Evolutionary conservation across 192 early-diverging fungal genomes (phyloP).

Genomic region (Backusella liffmaniae): DNA sequence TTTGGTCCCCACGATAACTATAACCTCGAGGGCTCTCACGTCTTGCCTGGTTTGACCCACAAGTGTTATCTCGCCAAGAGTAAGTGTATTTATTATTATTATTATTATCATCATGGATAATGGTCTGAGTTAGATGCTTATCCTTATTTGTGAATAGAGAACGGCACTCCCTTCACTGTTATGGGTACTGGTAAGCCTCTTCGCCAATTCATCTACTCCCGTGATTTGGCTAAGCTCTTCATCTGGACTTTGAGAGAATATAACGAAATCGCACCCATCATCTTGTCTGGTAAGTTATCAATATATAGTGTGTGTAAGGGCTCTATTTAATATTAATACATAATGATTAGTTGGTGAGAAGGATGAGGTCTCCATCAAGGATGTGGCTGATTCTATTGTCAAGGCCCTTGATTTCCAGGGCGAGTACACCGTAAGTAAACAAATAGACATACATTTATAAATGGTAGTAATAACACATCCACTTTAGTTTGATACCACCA

Average conservation of each 20-base stretch:
- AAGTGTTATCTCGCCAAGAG: constrained; percentile 81
- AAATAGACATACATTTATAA: not conserved
- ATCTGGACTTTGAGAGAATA: constrained; percentile 83
- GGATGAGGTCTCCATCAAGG: constrained; percentile 76
- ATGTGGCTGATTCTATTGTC: constrained; percentile 76
- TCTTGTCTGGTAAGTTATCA: constrained; percentile 64
- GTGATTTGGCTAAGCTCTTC: constrained; percentile 77
- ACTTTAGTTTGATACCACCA: constrained; percentile 63
- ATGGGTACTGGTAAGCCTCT: constrained; percentile 74
- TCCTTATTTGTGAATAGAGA: constrained; percentile 40
- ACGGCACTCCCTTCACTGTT: constrained; percentile 72
- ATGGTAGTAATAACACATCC: not conserved
- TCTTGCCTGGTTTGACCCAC: constrained; percentile 78
- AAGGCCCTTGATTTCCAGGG: constrained; percentile 66
- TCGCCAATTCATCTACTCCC: constrained; percentile 82
- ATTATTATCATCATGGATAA: not conserved
- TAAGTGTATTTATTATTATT: constrained; percentile 28
- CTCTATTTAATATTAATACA: not conserved
- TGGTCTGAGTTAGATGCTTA: not conserved
- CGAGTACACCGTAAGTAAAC: constrained; percentile 42
- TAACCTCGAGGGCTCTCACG: constrained; percentile 75
- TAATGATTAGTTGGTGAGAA: constrained; percentile 60
- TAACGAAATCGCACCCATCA: constrained; percentile 75
- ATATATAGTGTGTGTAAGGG: not conserved
- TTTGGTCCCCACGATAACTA: constrained; percentile 84